Evolutionary conservation across 371 early-diverging fungal species (phyloP).

Genomic region (Mortierella sp.): DNA sequence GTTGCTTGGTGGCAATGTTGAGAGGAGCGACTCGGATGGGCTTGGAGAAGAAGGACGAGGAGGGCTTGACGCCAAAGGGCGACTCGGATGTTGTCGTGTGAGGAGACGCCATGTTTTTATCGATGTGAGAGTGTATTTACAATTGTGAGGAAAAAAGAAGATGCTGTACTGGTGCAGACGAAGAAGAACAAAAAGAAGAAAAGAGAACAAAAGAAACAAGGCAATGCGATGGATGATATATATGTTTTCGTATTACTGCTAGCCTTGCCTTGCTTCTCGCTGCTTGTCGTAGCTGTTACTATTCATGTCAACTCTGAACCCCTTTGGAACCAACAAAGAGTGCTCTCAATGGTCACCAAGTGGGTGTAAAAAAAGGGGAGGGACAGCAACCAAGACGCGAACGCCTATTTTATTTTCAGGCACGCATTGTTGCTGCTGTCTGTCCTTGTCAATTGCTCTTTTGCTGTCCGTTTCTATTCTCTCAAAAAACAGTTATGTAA

Average conservation of each 20-base stretch:
- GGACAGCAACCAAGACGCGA: neutral
- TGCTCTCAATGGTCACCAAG: neutral
- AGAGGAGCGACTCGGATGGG: slow-evolving; percentile 28
- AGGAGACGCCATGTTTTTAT: neutral
- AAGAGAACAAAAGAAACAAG: neutral
- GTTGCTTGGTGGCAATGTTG: slow-evolving; percentile 30
- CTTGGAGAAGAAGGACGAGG: slow-evolving; percentile 11
- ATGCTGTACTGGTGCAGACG: neutral
- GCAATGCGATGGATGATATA: neutral
- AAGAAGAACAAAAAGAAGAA: neutral
- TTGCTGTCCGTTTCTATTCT: neutral
- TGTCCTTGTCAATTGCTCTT: too few relatives aligned
- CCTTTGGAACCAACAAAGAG: neutral
- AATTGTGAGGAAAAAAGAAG: neutral
- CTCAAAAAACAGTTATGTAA: slow-evolving; percentile 1
- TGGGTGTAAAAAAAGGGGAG: neutral
- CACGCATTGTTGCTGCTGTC: neutral
- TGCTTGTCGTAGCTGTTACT: neutral
- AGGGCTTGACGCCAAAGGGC: neutral
- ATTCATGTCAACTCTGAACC: neutral
- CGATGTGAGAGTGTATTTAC: slow-evolving; percentile 6
- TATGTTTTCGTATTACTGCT: neutral
- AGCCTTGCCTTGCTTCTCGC: too few relatives aligned
- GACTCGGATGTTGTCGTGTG: slow-evolving; percentile 8
- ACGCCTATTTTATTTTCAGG: neutral